Conservation (phyloP, 139 green algal genomes). For the Haematococcus lacustris region DNA sequence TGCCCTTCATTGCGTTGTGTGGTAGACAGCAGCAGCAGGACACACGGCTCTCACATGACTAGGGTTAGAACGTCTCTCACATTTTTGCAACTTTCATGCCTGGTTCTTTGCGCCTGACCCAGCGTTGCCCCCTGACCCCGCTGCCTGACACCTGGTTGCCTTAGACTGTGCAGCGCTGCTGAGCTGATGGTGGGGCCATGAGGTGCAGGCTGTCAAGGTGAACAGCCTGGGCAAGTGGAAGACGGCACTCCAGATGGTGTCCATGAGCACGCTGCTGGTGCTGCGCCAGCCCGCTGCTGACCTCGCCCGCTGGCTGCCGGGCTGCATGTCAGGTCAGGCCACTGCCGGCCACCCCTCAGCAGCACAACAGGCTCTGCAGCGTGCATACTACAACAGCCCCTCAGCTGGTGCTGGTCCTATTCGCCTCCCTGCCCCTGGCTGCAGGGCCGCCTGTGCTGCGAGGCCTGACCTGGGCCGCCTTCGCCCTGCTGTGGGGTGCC, state of each 20-base stretch:
- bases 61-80: no score
- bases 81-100: no score
- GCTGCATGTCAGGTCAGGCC: neutral
- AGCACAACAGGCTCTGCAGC: neutral
- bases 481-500: slow-evolving; percentile 43
- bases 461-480: slow-evolving; percentile 11
- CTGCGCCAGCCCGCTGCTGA: slow-evolving; percentile 29
- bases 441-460: slow-evolving; percentile 3
- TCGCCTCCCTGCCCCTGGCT: neutral
- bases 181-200: no score
- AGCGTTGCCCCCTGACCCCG: no score
- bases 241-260: slow-evolving; percentile 65
- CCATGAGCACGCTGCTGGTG: slow-evolving; percentile 60
- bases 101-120: no score
- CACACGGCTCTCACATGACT: no score
- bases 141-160: no score
- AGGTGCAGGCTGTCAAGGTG: slow-evolving; percentile 71
- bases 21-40: no score
- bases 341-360: neutral
- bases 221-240: slow-evolving; percentile 86
- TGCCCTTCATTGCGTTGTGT: no score
- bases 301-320: neutral
- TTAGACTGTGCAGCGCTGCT: no score
- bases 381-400: neutral
- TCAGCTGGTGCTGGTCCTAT: neutral